Percentiles rank a stretch among this genome's conserved stretches.
phyloP scores from a whole-genome alignment of 805 yeast genomes.

The Cyberlindnera lachancei region DNA sequence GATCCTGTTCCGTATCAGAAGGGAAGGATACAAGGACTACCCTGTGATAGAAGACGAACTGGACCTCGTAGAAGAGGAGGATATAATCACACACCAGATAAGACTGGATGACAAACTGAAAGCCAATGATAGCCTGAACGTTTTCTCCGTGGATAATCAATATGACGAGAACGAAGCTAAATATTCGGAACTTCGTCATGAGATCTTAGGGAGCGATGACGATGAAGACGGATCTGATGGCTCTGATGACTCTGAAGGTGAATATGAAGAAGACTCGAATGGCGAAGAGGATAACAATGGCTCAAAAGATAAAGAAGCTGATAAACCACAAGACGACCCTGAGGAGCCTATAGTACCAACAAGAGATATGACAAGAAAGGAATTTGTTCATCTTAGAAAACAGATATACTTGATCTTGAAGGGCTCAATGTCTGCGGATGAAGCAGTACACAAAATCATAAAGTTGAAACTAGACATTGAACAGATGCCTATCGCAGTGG shows the following conservation, averaged over 20 bases:
- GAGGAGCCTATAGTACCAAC: constrained; percentile 18
- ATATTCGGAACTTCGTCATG: constrained; percentile 31
- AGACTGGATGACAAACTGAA: constrained; percentile 45
- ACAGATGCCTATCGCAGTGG: constrained; percentile 49
- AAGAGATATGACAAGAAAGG: constrained; percentile 62
- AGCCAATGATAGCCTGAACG: constrained; percentile 39
- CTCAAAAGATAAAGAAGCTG: background rate
- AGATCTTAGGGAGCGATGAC: constrained; percentile 37
- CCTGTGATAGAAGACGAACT: constrained; percentile 37
- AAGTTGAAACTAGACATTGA: constrained; percentile 36
- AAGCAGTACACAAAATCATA: constrained; percentile 81
- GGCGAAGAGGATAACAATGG: constrained; percentile 1
- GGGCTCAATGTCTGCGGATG: constrained; percentile 88
- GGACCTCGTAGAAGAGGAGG: constrained; percentile 61
- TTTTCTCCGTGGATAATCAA: constrained; percentile 42
- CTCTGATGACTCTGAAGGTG: constrained; percentile 26
- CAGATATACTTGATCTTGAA: constrained; percentile 73
- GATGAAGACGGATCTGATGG: constrained; percentile 18
- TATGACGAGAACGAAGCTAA: constrained; percentile 42
- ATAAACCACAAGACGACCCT: constrained; percentile 28
- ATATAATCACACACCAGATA: constrained; percentile 47
- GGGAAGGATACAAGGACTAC: constrained; percentile 32
- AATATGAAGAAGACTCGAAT: constrained; percentile 5
- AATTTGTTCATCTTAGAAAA: constrained; percentile 59
- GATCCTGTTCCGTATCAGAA: constrained; percentile 42